Evolutionary conservation across 352 stramenopile genomes (phyloP).

Genomic region (Pythium rishiriense): DNA sequence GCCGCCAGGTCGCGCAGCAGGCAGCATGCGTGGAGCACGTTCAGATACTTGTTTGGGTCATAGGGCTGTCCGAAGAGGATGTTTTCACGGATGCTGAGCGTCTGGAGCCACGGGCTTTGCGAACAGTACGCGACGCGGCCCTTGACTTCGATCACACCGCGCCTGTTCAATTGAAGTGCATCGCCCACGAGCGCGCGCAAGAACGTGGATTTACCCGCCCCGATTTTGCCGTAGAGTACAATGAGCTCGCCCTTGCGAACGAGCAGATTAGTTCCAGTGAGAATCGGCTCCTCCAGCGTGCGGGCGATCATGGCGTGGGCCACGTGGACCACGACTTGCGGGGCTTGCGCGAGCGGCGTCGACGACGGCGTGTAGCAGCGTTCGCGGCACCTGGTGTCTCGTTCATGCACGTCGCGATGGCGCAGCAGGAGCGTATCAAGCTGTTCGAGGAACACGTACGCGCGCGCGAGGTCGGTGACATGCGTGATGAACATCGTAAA

Average conservation of each 20-base stretch:
- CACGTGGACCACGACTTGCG: slow-evolving; percentile 21
- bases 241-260: slow-evolving; percentile 31
- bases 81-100: slow-evolving; percentile 90
- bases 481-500: slow-evolving; percentile 22
- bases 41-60: slow-evolving; percentile 36
- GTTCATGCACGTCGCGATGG: slow-evolving; percentile 4
- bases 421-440: slow-evolving; percentile 9
- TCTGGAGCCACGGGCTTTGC: slow-evolving; percentile 91
- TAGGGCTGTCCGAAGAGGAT: slow-evolving; percentile 84
- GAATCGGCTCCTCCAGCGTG: slow-evolving; percentile 17
- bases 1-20: slow-evolving; percentile 78
- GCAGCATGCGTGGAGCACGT: slow-evolving; percentile 61
- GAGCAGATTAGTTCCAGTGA: slow-evolving; percentile 19
- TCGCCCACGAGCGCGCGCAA: slow-evolving; percentile 26
- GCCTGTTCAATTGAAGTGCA: slow-evolving; percentile 22
- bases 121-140: slow-evolving; percentile 50
- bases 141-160: slow-evolving; percentile 28
- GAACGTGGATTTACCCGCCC: slow-evolving; percentile 37
- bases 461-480: slow-evolving; percentile 15
- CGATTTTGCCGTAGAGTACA: slow-evolving; percentile 32
- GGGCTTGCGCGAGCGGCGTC: slow-evolving; percentile 9
- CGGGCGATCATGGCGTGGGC: slow-evolving; percentile 21
- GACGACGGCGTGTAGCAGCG: slow-evolving; percentile 10
- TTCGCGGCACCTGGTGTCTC: slow-evolving; percentile 4
- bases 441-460: slow-evolving; percentile 17